phyloP scores from a whole-genome alignment of 345 rosid genomes.

The Turritis glabra region DNA sequence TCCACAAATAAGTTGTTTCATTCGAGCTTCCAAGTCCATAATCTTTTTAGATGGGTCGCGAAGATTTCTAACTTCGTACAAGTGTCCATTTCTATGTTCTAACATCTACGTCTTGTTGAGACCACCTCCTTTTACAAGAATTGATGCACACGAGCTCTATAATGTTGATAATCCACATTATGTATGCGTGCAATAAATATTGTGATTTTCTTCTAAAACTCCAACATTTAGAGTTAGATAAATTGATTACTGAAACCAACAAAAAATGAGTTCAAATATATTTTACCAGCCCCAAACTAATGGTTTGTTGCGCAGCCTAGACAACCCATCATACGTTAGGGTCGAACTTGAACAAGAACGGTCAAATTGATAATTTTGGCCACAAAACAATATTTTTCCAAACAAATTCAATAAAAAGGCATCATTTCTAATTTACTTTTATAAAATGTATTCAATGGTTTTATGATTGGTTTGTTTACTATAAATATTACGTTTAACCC shows the following conservation, averaged over 20 bases:
- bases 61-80: conserved; percentile 1
- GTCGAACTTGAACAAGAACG: not conserved
- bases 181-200: not conserved
- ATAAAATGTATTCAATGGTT: not conserved
- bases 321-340: not conserved
- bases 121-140: conserved; percentile 5
- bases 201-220: not conserved
- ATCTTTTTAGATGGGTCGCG: not conserved
- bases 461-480: not conserved
- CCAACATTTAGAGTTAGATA: not conserved
- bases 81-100: conserved; percentile 10
- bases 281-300: not conserved
- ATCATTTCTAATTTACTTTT: not conserved
- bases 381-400: not conserved
- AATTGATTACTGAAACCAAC: not conserved
- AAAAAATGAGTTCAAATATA: not conserved
- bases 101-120: conserved; percentile 17
- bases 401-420: not conserved
- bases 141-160: not conserved
- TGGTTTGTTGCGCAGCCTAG: not conserved
- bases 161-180: conserved; percentile 4
- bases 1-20: conserved; percentile 3
- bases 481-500: not conserved
- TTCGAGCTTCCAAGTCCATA: not conserved
- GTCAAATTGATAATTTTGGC: not conserved